phyloP scores from a whole-genome alignment of 768 basidiomycete genomes.

The Leucocoprinus birnbaumii region DNA sequence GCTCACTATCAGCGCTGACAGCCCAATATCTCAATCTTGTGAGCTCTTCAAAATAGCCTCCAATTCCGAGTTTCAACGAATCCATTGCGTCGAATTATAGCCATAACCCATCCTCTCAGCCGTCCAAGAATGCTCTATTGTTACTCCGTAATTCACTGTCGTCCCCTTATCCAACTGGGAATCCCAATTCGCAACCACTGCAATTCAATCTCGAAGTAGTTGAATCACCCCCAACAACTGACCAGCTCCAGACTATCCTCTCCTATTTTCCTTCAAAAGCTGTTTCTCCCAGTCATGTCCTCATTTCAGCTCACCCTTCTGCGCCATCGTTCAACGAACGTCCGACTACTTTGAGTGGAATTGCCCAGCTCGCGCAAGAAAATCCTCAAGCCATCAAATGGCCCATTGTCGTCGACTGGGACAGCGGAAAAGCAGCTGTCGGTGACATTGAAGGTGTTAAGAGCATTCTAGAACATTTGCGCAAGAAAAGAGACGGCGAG shows the following conservation, averaged over 20 bases:
- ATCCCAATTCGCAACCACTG: slow-evolving; percentile 46
- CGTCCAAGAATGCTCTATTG: slow-evolving; percentile 58
- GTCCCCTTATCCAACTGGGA: slow-evolving; percentile 56
- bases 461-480: slow-evolving; percentile 58
- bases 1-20: slow-evolving; percentile 11
- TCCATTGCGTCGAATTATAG: slow-evolving; percentile 28
- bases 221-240: slow-evolving; percentile 60
- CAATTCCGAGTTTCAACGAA: too few relatives aligned
- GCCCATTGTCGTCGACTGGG: slow-evolving; percentile 83
- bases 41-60: too few relatives aligned
- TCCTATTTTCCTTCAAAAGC: slow-evolving; percentile 50
- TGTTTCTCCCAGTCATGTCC: slow-evolving; percentile 35
- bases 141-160: slow-evolving; percentile 59
- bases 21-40: slow-evolving; percentile 72
- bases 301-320: slow-evolving; percentile 65
- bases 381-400: slow-evolving; percentile 67
- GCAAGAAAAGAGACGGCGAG: slow-evolving; percentile 69
- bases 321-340: slow-evolving; percentile 35
- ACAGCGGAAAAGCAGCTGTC: slow-evolving; percentile 56
- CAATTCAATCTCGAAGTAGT: slow-evolving; percentile 72
- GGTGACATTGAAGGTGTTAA: slow-evolving; percentile 73
- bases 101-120: slow-evolving; percentile 63
- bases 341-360: slow-evolving; percentile 35
- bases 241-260: slow-evolving; percentile 67
- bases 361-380: slow-evolving; percentile 48